A percentile compares a stretch with the other conserved stretches of the same genome.
Conservation (phyloP, 176 grass and related monocot genomes). For the Aegilops tauschii region DNA sequence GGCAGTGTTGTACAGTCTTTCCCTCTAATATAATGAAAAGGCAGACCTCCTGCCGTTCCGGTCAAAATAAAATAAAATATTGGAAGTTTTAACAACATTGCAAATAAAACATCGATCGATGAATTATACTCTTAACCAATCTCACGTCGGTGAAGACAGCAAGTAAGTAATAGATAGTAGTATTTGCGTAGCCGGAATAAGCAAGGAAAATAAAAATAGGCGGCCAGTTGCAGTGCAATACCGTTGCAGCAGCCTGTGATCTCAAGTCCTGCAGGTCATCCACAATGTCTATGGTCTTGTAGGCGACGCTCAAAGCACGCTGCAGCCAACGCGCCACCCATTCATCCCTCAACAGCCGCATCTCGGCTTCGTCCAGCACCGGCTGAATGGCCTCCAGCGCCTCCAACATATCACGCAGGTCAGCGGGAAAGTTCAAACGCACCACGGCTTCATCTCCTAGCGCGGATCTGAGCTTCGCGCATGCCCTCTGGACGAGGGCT, state of each 20-base stretch:
- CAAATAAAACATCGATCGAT: too few species aligned
- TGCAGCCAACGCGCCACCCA: fast-evolving
- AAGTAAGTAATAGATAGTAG: too few species aligned
- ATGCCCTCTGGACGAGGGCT: background rate
- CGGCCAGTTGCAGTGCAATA: background rate
- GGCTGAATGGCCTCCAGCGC: background rate
- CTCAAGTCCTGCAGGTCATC: background rate
- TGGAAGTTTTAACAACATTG: too few species aligned
- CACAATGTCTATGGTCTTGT: background rate
- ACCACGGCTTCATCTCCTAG: background rate
- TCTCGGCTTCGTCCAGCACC: background rate
- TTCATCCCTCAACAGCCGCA: fast-evolving
- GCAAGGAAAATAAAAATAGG: background rate
- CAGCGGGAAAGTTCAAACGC: background rate
- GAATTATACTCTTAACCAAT: too few species aligned
- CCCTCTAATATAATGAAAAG: too few species aligned
- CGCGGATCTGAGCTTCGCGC: background rate
- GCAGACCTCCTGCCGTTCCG: too few species aligned
- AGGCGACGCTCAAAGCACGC: background rate
- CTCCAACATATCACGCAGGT: background rate
- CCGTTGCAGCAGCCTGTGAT: background rate
- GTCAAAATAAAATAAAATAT: too few species aligned
- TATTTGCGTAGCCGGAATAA: too few species aligned
- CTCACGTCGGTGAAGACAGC: too few species aligned
- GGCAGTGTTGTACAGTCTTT: too few species aligned